Percentiles rank a stretch among this genome's conserved stretches.
Conservation (phyloP, 805 yeast genomes). For the Candida boidinii region DNA sequence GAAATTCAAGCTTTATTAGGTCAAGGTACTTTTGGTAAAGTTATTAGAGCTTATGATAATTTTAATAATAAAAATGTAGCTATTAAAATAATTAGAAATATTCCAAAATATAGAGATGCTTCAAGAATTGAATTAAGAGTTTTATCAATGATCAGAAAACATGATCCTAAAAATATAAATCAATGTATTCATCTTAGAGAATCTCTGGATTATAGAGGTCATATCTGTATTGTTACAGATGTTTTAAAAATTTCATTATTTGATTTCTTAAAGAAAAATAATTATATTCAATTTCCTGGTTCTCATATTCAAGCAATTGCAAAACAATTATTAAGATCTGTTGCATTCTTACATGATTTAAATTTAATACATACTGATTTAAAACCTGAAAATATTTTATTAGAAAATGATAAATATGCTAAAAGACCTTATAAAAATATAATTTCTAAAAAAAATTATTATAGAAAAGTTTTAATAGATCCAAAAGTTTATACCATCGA, state of each 20-base stretch:
- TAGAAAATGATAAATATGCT: slow-evolving; percentile 43
- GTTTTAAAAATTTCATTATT: slow-evolving; percentile 75
- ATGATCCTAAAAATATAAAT: slow-evolving; percentile 58
- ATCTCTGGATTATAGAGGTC: slow-evolving; percentile 88
- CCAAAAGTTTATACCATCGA: slow-evolving; percentile 88
- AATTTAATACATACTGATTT: slow-evolving; percentile 91
- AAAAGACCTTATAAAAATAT: slow-evolving; percentile 28
- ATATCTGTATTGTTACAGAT: slow-evolving; percentile 90
- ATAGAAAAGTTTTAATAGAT: slow-evolving; percentile 48
- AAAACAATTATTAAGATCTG: slow-evolving; percentile 75
- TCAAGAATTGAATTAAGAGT: slow-evolving; percentile 87
- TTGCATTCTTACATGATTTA: slow-evolving; percentile 83
- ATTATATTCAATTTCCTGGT: slow-evolving; percentile 87
- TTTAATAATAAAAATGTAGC: slow-evolving; percentile 61
- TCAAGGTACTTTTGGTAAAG: slow-evolving; percentile 92
- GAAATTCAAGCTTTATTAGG: slow-evolving; percentile 63
- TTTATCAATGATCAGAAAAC: slow-evolving; percentile 59
- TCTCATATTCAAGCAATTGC: slow-evolving; percentile 86
- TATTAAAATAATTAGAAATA: slow-evolving; percentile 83
- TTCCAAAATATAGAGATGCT: slow-evolving; percentile 93
- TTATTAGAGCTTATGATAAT: slow-evolving; percentile 72
- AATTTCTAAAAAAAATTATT: slow-evolving; percentile 4
- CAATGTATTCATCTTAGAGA: slow-evolving; percentile 83
- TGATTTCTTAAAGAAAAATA: slow-evolving; percentile 82
- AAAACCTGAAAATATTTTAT: slow-evolving; percentile 88